Evolutionary conservation across 2,329 filamentous ascomycete genomes (phyloP), one percentile per base, ranked within the genome.

Genomic region (Aspergillus sp.): DNA sequence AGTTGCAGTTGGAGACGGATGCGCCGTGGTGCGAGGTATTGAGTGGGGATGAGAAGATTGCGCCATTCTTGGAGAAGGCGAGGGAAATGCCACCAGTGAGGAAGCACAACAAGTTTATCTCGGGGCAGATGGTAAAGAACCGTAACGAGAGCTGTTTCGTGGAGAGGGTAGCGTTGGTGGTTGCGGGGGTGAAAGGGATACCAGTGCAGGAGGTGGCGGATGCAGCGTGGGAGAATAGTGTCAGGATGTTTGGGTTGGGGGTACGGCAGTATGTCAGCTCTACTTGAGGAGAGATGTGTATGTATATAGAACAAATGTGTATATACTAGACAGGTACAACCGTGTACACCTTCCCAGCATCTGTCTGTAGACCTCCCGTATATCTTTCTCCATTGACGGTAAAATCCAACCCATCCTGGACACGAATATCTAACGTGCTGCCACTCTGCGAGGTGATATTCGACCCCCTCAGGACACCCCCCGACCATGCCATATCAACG

Each of bases 141-240:
- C 55, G 70, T 43, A 84, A 84, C 61, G 82, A 84, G 65, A 83
- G 81, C 51, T 84, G 81, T 62, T 71, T 69, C 0, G 81, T 84
- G 12, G 78, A 78, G 43, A 71, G 77, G 49, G 81, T 84, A 36
- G 82, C 80, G 0, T 70, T 77, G 52, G 70, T 83, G 1, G 80
- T 83, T 4, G 82, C 82, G 2, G 81, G 82, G 7, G 57, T 84
- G 53, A 82, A 81, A 60, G 80, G 76, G 0, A 43, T 79, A 1
- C 45, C 64, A 2, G 72, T 82, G 0, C 75, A 81, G 19, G 76
- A 82, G 50, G 75, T 84, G 23, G 75, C 74, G 0, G 69, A 77
- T 8, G 75, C 73, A 1, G 75, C 77, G 6, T 79, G 73, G 70
- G 58, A 65, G 12, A 79, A 79, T 55, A 78, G 75, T 50, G 47